Evolutionary conservation across 805 yeast genomes (phyloP), one percentile per base, ranked within the genome.

Genomic region (Pichia gijzeniarum): DNA sequence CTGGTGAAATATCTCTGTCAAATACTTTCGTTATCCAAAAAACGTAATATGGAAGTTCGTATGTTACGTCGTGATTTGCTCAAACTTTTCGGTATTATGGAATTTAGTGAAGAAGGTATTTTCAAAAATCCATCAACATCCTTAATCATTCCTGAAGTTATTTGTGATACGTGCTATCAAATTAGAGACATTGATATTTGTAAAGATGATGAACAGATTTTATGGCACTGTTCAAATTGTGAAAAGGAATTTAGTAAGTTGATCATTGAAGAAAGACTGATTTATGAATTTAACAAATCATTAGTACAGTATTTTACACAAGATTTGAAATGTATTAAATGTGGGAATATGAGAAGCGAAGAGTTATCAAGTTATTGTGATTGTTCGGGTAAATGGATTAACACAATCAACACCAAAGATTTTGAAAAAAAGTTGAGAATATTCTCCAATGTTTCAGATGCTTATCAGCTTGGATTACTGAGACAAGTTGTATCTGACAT

Each of bases 311-410:
- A 75, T 62, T 77, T 78, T 60, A 68, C 75, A 19, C 99, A 93
- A 64, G 98, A 91, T 62, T 68, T 85, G 55, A 77, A 75, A 54
- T 93, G 99, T 63, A 59, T 68, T 16, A 88, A 85, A 58, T 93
- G 99, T 64, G 72, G 76, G 21, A 76, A 70, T 46, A 69, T 87
- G 46, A 78, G 79, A 55, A 79, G 76, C 31, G 82, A 77, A 53
- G 81, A 82, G 50, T 71, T 93, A 75, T 74, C 88, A 28, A 70
- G 70, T 27, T 79, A 79, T 60, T 95, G 99, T 63, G 65, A 76
- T 18, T 93, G 99, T 61, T 91, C 99, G 0, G 99, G 99, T 8
- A 60, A 65, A 14, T 89, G 95, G 96, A 68, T 63, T 4, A 81
- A 77, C 40, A 78, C 85, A 0, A 60, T 80, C 18, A 58, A 69